These are phyloP conservation scores for Penicillium brevicompactum DNA, from an alignment of 2,329 filamentous ascomycete species.

Conservation along the genomic window DNA sequence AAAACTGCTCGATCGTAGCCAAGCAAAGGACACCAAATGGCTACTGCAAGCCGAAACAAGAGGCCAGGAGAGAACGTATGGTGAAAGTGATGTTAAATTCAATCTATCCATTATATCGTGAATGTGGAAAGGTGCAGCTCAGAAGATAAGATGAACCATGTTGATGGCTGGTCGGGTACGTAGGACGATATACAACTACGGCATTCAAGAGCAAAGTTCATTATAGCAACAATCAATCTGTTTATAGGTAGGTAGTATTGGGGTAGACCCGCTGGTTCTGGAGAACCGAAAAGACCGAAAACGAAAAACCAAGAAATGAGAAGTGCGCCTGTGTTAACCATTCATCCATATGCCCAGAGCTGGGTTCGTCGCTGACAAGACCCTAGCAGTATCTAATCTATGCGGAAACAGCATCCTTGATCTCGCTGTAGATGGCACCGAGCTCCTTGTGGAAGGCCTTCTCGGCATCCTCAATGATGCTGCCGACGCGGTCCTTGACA, in stretches of 20 bases:
- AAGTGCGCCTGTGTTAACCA: slow-evolving; percentile 34
- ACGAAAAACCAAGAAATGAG: slow-evolving; percentile 20
- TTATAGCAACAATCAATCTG: slow-evolving; percentile 24
- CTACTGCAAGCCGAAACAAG: too few relatives aligned
- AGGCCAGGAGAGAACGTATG: too few relatives aligned
- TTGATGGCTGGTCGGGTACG: too few relatives aligned
- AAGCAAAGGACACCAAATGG: too few relatives aligned
- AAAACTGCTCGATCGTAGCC: too few relatives aligned
- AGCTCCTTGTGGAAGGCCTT: slow-evolving; percentile 48
- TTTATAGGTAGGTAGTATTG: slow-evolving; percentile 19
- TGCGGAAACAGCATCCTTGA: slow-evolving; percentile 44
- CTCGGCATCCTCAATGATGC: slow-evolving; percentile 52
- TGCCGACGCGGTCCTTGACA: slow-evolving; percentile 41
- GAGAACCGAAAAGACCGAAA: slow-evolving; percentile 19
- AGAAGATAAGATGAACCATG: too few relatives aligned
- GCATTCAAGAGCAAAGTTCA: slow-evolving; percentile 11
- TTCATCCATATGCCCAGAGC: slow-evolving; percentile 27
- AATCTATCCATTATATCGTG: too few relatives aligned
- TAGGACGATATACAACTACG: background rate
- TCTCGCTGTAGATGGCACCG: slow-evolving; percentile 49
- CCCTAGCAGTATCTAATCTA: slow-evolving; percentile 42
- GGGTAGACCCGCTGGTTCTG: slow-evolving; percentile 22
- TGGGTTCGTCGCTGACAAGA: slow-evolving; percentile 23
- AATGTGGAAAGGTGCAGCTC: too few relatives aligned
- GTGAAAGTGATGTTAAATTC: too few relatives aligned